phyloP scores from a whole-genome alignment of 768 basidiomycete genomes.

The Daedalea quercina region DNA sequence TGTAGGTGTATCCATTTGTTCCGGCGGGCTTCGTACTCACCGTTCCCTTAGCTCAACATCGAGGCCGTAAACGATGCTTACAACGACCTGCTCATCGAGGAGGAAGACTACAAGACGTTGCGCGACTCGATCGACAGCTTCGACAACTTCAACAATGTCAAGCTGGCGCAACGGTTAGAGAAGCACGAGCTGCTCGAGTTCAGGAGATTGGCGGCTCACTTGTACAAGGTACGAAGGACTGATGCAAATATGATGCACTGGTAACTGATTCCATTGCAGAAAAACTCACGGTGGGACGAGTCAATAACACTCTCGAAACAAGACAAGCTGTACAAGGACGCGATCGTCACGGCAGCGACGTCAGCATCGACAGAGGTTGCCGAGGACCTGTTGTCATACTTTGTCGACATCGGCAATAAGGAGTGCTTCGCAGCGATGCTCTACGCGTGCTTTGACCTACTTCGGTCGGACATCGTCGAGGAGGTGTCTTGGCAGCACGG shows the following conservation, averaged over 20 bases:
- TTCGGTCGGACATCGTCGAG: conserved; percentile 87
- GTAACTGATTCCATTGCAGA: conserved; percentile 40
- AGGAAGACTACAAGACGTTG: conserved; percentile 97
- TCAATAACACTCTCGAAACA: conserved; percentile 93
- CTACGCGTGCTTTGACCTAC: conserved; percentile 92
- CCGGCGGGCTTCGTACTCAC: not conserved
- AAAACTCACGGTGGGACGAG: conserved; percentile 95
- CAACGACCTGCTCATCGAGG: conserved; percentile 96
- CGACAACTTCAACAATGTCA: conserved; percentile 94
- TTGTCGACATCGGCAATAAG: conserved; percentile 97
- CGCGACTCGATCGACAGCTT: conserved; percentile 98
- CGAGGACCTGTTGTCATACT: conserved; percentile 92
- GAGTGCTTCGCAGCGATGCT: conserved; percentile 92
- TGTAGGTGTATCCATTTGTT: conserved; percentile 37
- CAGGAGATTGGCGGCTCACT: conserved; percentile 87
- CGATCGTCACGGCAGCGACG: conserved; percentile 87
- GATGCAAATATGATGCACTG: not conserved
- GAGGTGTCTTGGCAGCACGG: conserved; percentile 96
- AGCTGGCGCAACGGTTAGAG: conserved; percentile 80
- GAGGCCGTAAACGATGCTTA: conserved; percentile 98
- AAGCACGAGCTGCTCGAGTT: conserved; percentile 92
- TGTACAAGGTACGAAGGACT: conserved; percentile 73
- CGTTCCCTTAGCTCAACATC: conserved; percentile 66
- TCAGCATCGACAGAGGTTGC: conserved; percentile 84
- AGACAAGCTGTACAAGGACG: conserved; percentile 96